phyloP scores from a whole-genome alignment of 2,329 filamentous ascomycete species.

The Cladosporium oxysporum region DNA sequence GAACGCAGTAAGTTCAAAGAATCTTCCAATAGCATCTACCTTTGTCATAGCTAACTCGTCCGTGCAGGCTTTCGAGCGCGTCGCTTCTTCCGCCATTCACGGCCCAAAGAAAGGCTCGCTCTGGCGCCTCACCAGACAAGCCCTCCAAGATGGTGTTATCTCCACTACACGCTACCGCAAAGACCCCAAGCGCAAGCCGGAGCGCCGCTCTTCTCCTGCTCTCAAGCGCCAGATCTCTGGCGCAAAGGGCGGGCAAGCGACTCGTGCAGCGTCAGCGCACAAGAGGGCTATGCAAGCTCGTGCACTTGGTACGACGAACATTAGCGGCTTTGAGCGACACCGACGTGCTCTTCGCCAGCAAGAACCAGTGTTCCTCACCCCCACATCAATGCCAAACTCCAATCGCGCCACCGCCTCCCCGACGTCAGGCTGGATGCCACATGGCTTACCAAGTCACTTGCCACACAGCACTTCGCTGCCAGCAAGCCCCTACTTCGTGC shows the following conservation, averaged over 20 bases:
- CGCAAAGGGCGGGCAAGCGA: conserved; percentile 48
- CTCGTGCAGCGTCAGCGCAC: conserved; percentile 30
- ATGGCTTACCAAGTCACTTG: background rate
- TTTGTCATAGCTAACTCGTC: background rate
- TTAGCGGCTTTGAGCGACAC: conserved; percentile 28
- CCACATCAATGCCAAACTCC: conserved; percentile 18
- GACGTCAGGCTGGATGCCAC: background rate
- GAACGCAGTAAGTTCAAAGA: conserved; percentile 70
- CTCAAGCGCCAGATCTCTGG: conserved; percentile 48
- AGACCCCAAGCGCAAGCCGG: conserved; percentile 45
- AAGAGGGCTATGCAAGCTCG: conserved; percentile 14
- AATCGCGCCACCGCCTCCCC: conserved; percentile 14
- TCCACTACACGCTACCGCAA: conserved; percentile 71
- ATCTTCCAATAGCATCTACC: background rate
- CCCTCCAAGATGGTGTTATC: conserved; percentile 70
- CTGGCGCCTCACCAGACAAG: conserved; percentile 76
- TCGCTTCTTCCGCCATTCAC: conserved; percentile 35
- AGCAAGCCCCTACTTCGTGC: conserved; percentile 29
- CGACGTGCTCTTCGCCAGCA: conserved; percentile 23
- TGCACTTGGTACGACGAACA: background rate
- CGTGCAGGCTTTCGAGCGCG: conserved; percentile 58
- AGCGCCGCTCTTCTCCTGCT: conserved; percentile 32
- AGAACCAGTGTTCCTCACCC: conserved; percentile 17
- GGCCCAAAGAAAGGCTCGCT: conserved; percentile 67
- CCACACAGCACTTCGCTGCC: conserved; percentile 16